phyloP scores from a whole-genome alignment of 2,329 filamentous ascomycete genomes.

The Aspergillus sp. region DNA sequence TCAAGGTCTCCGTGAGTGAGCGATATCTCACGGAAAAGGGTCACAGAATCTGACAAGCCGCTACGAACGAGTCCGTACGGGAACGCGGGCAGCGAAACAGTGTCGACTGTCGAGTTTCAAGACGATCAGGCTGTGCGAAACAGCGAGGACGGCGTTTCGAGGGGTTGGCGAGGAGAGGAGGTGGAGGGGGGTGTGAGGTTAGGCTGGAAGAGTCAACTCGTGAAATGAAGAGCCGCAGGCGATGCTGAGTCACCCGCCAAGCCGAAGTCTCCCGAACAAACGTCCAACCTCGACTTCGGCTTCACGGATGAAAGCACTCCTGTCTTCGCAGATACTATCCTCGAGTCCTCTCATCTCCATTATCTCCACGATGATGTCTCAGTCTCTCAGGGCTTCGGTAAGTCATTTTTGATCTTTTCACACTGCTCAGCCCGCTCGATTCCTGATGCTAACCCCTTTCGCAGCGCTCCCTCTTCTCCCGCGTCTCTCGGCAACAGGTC shows the following conservation, averaged over 20 bases:
- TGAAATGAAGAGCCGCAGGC: conserved; percentile 20
- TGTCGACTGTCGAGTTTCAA: conserved; percentile 27
- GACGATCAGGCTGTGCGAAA: conserved; percentile 28
- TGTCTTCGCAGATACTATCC: conserved; percentile 22
- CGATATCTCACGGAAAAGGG: conserved; percentile 34
- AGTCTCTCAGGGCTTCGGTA: conserved; percentile 63
- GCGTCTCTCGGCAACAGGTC: conserved; percentile 59
- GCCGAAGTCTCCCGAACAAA: conserved; percentile 28
- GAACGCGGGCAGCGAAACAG: conserved; percentile 22
- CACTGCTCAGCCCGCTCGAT: background rate
- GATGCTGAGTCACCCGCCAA: conserved; percentile 29
- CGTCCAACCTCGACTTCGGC: conserved; percentile 25
- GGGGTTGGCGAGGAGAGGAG: conserved; percentile 11
- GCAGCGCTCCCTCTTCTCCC: conserved; percentile 62
- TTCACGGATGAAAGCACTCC: conserved; percentile 22
- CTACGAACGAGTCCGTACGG: conserved; percentile 22
- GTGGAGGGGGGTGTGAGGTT: conserved; percentile 3
- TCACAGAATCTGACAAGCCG: conserved; percentile 30
- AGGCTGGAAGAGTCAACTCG: conserved; percentile 11
- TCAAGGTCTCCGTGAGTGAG: conserved; percentile 40
- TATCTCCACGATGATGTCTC: conserved; percentile 56
- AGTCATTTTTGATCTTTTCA: conserved; percentile 20
- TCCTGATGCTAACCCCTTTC: conserved; percentile 11
- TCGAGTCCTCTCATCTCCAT: conserved; percentile 28
- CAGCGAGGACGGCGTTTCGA: conserved; percentile 7